Base-by-base conservation (phyloP, 2,329 filamentous ascomycete genomes). In the Fusarium sp. region DNA sequence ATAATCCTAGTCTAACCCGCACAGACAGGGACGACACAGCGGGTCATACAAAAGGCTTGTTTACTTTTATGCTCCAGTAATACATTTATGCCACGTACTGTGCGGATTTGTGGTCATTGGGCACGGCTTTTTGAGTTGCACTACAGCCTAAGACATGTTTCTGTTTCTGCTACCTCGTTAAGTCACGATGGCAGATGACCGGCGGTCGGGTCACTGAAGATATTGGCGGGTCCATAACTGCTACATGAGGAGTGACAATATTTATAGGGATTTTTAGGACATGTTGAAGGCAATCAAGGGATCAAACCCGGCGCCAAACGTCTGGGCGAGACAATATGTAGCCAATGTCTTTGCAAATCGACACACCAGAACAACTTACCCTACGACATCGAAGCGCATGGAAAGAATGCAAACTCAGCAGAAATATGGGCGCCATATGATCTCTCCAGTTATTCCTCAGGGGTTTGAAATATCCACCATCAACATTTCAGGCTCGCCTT, bases 1-100 rank as follows among this genome's bases (percentile, higher is more conserved):
- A 21, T 48, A 55, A 54, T 60, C 42, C 30, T 40, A 40, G 45
- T 23, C 43, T 59, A 46, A 48, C 58, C 65, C 62, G 65, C 69
- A 71, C 62, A 52, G 65, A 61, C 59, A 66, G 51, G 63, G 60
- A 64, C 65, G 42, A 53, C 39, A 45, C 42, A 32, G 56, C 55
- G 70, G 70, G 65, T 71, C 70, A 71, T 58, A 56, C 65, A 62
- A 63, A 71, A 73, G 59, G 70, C 70, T 72, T 71, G 68, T 72
- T 72, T 69, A 63, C 56, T 58, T 55, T 62, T 59, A 55, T 65
- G 46, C 60, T 50, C 39, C 17, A 36, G 34, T 36, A 10, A 36
- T 36, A 8, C 43, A 57, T 54, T 51, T 49, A 12, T 40, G 43
- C 49, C 42, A 39, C 38, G 32, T 55, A 51, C 54, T 43, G 66